Percentiles rank a stretch among this genome's conserved stretches.
Evolutionary conservation across 805 yeast species (phyloP).

Genomic region (Maudiozyma saulgeensis): DNA sequence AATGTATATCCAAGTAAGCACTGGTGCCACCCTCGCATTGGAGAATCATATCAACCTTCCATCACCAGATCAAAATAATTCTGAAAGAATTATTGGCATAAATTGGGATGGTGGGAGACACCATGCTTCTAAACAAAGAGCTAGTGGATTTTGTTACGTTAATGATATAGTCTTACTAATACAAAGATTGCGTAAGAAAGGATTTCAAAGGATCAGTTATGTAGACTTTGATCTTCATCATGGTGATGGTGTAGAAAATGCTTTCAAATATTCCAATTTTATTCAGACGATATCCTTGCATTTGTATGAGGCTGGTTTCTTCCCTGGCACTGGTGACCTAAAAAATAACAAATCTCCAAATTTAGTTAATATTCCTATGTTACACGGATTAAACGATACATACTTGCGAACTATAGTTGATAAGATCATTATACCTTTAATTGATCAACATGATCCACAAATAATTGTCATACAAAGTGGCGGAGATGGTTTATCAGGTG

Average conservation of each 20-base stretch:
- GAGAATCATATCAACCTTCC: conserved; percentile 29
- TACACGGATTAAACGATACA: conserved; percentile 45
- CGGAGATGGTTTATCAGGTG: conserved; percentile 63
- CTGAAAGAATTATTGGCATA: conserved; percentile 35
- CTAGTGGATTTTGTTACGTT: conserved; percentile 65
- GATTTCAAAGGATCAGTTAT: conserved; percentile 42
- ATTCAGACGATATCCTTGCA: conserved; percentile 59
- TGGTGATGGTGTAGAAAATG: conserved; percentile 70
- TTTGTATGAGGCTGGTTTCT: conserved; percentile 55
- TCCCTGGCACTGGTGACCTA: conserved; percentile 58
- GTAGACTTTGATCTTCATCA: conserved; percentile 70
- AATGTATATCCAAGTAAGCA: conserved; percentile 39
- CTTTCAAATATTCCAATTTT: conserved; percentile 45
- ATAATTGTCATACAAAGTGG: conserved; percentile 61
- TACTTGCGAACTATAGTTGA: conserved; percentile 31
- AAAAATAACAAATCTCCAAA: conserved; percentile 34
- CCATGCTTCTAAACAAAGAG: conserved; percentile 45
- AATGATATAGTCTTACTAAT: conserved; percentile 60
- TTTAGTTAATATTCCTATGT: conserved; percentile 45
- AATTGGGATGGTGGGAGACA: conserved; percentile 81
- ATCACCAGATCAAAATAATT: not conserved
- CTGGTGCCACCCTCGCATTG: conserved; percentile 51
- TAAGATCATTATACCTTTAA: conserved; percentile 36
- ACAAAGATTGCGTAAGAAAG: conserved; percentile 36
- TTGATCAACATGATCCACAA: conserved; percentile 36